A percentile compares a stretch with the other conserved stretches of the same genome.
phyloP scores from a whole-genome alignment of 768 basidiomycete genomes.

The Suillus fuscotomentosus region DNA sequence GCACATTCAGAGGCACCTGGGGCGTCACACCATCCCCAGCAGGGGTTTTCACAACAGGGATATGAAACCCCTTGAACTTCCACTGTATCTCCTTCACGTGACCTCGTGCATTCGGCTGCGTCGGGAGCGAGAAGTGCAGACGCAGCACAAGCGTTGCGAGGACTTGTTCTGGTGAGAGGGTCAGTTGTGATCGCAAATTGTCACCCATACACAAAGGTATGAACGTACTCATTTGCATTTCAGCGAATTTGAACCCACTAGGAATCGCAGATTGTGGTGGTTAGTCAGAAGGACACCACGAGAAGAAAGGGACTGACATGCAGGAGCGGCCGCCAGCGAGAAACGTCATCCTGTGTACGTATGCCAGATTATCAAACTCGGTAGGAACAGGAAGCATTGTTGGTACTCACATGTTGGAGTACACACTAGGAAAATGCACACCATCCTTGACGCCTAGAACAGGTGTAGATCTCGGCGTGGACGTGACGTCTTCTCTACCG shows the following conservation, averaged over 20 bases:
- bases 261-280: not conserved
- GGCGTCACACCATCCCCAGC: constrained; percentile 20
- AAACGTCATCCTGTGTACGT: constrained; percentile 36
- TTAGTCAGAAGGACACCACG: not conserved
- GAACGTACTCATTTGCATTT: constrained; percentile 50
- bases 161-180: constrained; percentile 19
- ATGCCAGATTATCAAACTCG: not conserved
- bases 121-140: too few relatives aligned
- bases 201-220: not conserved
- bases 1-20: constrained; percentile 21
- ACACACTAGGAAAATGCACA: constrained; percentile 42
- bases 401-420: constrained; percentile 38
- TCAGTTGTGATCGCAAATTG: not conserved
- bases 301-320: constrained; percentile 29
- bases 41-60: constrained; percentile 23
- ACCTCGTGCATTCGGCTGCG: not conserved
- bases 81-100: constrained; percentile 24
- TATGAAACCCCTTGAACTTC: constrained; percentile 22
- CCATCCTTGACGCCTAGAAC: not conserved
- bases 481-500: too few relatives aligned
- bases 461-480: too few relatives aligned
- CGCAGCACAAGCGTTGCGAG: constrained; percentile 15
- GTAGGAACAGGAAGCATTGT: not conserved
- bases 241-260: constrained; percentile 54
- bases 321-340: constrained; percentile 32